Evolutionary conservation across 106 monocot species (phyloP).

Genomic region (Posidonia australis): DNA sequence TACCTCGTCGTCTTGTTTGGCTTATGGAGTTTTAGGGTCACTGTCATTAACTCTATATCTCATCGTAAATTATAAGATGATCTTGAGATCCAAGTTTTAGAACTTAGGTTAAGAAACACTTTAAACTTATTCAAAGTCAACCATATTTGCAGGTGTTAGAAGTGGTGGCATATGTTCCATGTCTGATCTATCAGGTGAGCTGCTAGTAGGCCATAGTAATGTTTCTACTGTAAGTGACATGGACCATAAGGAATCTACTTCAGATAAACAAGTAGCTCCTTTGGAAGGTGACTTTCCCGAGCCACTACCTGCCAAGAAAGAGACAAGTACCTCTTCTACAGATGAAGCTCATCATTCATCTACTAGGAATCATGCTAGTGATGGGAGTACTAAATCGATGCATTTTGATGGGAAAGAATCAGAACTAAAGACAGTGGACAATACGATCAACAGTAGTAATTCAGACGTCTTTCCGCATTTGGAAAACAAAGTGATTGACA

Average conservation of each 20-base stretch:
- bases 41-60: too few relatives aligned
- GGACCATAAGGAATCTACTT: not conserved
- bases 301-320: not conserved
- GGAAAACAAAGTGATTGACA: not conserved
- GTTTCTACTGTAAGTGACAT: not conserved
- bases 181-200: not conserved
- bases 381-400: not conserved
- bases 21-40: too few relatives aligned
- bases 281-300: not conserved
- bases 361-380: not conserved
- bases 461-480: not conserved
- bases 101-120: too few relatives aligned
- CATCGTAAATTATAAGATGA: too few relatives aligned
- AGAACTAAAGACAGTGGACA: not conserved
- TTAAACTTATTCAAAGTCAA: not conserved
- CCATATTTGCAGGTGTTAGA: conserved; percentile 1
- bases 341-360: not conserved
- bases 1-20: too few relatives aligned
- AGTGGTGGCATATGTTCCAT: not conserved
- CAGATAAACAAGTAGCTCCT: not conserved
- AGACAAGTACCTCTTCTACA: not conserved
- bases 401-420: not conserved
- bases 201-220: not conserved
- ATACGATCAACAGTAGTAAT: not conserved
- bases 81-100: too few relatives aligned